Evolutionary conservation across 1,284 basidiomycete genomes (phyloP).

Genomic region (Cryptococcus hybrid): DNA sequence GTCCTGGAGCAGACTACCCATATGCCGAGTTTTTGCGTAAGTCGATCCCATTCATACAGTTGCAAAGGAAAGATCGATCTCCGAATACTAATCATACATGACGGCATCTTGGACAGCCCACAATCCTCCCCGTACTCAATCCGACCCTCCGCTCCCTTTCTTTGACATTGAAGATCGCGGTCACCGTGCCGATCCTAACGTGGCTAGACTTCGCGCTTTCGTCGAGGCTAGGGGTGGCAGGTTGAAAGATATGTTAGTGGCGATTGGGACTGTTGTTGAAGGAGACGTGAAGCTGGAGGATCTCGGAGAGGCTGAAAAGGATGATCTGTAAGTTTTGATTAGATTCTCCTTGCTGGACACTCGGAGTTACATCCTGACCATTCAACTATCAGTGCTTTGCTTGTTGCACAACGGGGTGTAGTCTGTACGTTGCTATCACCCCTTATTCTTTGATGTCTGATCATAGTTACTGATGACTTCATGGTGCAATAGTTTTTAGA

Average conservation of each 20-base stretch:
- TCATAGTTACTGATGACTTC: not conserved
- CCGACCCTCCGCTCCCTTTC: slow-evolving; percentile 54
- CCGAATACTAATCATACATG: not conserved
- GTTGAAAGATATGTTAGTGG: slow-evolving; percentile 49
- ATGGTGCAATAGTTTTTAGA: slow-evolving; percentile 35
- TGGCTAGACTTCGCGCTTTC: slow-evolving; percentile 35
- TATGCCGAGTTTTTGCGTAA: slow-evolving; percentile 37
- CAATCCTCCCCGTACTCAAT: slow-evolving; percentile 32
- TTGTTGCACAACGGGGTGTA: slow-evolving; percentile 45
- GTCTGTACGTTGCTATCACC: slow-evolving; percentile 33
- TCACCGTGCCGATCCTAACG: slow-evolving; percentile 49
- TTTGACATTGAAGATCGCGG: slow-evolving; percentile 64
- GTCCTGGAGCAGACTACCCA: slow-evolving; percentile 30
- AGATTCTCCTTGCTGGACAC: not conserved
- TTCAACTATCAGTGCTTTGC: slow-evolving; percentile 23
- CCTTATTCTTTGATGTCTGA: no score
- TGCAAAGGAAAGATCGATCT: not conserved
- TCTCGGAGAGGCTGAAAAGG: slow-evolving; percentile 50
- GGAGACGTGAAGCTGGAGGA: slow-evolving; percentile 51
- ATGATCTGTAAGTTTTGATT: slow-evolving; percentile 47
- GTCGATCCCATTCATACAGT: slow-evolving; percentile 3
- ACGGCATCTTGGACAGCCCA: slow-evolving; percentile 17
- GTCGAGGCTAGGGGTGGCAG: slow-evolving; percentile 46
- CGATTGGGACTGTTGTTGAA: slow-evolving; percentile 50
- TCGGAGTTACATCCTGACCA: slow-evolving; percentile 4